phyloP scores from a whole-genome alignment of 768 basidiomycete genomes.

The Macrolepiota albuminosa region DNA sequence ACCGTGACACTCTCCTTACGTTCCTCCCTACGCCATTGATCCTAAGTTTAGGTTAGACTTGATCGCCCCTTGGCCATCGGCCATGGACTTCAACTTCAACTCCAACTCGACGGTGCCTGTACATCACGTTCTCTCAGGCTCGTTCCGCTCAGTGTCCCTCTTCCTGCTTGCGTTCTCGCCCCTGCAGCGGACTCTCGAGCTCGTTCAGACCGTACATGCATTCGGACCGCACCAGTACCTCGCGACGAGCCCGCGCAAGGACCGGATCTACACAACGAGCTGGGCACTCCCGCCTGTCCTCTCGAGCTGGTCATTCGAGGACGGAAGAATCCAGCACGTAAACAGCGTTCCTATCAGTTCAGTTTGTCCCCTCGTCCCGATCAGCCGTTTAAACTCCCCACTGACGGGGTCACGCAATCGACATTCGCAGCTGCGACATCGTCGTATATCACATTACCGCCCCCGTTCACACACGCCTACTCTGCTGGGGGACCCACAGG shows the following conservation, averaged over 20 bases:
- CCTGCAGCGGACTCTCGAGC: slow-evolving; percentile 29
- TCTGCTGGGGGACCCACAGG: slow-evolving; percentile 49
- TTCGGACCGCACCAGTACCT: slow-evolving; percentile 53
- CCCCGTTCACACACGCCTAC: slow-evolving; percentile 43
- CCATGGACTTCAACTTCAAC: neutral
- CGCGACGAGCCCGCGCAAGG: slow-evolving; percentile 29
- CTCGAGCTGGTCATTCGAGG: slow-evolving; percentile 39
- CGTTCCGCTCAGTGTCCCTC: slow-evolving; percentile 47
- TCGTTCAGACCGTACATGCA: slow-evolving; percentile 36
- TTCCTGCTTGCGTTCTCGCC: slow-evolving; percentile 48
- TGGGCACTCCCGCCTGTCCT: slow-evolving; percentile 46
- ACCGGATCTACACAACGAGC: slow-evolving; percentile 42
- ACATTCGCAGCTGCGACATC: slow-evolving; percentile 41
- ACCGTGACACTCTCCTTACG: too few species aligned
- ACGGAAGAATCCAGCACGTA: slow-evolving; percentile 32
- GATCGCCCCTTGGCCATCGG: too few species aligned
- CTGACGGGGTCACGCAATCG: neutral
- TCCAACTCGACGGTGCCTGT: slow-evolving; percentile 5
- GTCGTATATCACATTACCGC: slow-evolving; percentile 45
- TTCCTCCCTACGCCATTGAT: too few species aligned
- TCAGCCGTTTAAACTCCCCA: neutral
- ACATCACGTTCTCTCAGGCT: slow-evolving; percentile 41
- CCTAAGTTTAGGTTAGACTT: too few species aligned
- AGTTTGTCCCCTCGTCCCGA: neutral
- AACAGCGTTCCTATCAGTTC: slow-evolving; percentile 42